Evolutionary conservation across 2,329 filamentous ascomycete species (phyloP), one percentile per base, ranked within the genome.

Genomic region (Chrysosporium keratinophilum): DNA sequence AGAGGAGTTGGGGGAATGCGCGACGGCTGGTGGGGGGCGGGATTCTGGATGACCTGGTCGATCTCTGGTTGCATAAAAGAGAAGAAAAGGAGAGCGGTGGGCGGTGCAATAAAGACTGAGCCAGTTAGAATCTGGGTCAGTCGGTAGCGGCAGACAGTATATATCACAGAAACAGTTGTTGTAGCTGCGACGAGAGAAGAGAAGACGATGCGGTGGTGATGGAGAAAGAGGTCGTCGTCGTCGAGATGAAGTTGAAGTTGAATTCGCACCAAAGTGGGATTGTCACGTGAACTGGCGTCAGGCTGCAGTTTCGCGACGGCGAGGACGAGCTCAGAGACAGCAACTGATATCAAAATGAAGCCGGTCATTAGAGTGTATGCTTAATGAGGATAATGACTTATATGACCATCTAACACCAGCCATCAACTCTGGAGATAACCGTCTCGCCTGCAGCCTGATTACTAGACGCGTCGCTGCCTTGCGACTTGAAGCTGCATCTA

Each of bases 41-140:
- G 69, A 68, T 71, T 71, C 70, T 73, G 72, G 65, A 67, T 71
- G 67, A 70, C 70, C 71, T 74, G 69, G 65, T 72, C 64, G 63
- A 74, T 69, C 78, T 77, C 79, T 75, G 80, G 69, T 77, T 80
- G 80, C 81, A 84, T 84, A 83, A 77, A 83, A 83, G 35, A 37
- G 67, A 65, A 66, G 68, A 65, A 63, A 61, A 59, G 60, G 62
- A 61, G 64, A 56, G 59, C 56, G 59, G 60, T 55, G 50, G 55
- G 59, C 61, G 60, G 61, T 19, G 11, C 14, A 23, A 60, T 63
- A 62, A 64, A 66, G 78, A 82, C 80, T 76, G 79, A 81, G 73
- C 78, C 76, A 75, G 69, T 28, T 59, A 53, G 55, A n/a, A 65
- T 66, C 70, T 73, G 74, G 75, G 63, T 75, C 76, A 79, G 77